Percentiles rank a stretch among this genome's conserved stretches.
Conservation (phyloP, 208 protist species). For the Polymyxa betae region DNA sequence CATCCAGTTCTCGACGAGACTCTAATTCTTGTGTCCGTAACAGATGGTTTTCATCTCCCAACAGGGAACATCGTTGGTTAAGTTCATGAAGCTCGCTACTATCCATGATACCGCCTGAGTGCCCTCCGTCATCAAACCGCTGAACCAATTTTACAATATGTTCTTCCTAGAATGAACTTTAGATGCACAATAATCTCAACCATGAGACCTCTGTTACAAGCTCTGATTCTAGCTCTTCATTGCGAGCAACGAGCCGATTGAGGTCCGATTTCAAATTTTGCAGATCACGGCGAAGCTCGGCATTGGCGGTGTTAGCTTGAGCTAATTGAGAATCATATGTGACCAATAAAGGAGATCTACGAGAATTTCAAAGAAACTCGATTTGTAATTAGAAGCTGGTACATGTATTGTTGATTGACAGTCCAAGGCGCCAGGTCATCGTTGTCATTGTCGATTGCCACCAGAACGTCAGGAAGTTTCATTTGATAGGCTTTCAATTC, state of each 20-base stretch:
- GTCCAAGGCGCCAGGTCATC: slow-evolving; percentile 44
- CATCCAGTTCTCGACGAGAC: slow-evolving; percentile 3
- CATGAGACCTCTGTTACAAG: background rate
- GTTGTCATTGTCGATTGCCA: slow-evolving; percentile 18
- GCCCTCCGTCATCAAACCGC: background rate
- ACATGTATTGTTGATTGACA: slow-evolving; percentile 6
- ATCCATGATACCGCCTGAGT: background rate
- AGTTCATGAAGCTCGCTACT: background rate
- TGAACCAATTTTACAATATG: slow-evolving; percentile 42
- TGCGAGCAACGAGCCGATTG: background rate
- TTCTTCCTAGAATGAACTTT: background rate
- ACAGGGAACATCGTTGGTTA: slow-evolving; percentile 12
- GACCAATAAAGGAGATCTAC: slow-evolving; percentile 19
- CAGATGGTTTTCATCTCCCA: slow-evolving; percentile 36
- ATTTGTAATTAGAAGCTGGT: background rate
- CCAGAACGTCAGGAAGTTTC: background rate
- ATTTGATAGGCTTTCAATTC: slow-evolving; percentile 28
- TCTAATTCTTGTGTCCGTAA: slow-evolving; percentile 25
- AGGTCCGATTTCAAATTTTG: background rate
- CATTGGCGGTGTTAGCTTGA: background rate
- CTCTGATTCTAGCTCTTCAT: slow-evolving; percentile 37
- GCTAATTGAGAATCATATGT: background rate
- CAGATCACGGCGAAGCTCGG: background rate
- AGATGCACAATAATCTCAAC: background rate
- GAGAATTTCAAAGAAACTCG: background rate